Conservation (phyloP, 495 filamentous ascomycete species). For the Penicillium verhagenii region DNA sequence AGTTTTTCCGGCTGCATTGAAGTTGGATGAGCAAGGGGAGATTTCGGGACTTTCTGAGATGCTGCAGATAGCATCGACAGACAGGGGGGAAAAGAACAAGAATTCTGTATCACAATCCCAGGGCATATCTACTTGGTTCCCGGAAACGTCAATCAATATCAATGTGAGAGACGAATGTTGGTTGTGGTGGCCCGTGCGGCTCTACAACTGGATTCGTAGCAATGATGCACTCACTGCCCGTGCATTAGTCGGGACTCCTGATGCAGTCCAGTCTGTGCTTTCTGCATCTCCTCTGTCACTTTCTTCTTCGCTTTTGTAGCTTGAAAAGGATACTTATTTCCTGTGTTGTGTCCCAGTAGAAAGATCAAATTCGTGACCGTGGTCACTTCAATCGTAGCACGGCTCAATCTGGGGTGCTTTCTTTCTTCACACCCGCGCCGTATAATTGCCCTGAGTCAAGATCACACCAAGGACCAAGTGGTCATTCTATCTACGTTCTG, state of each 20-base stretch:
- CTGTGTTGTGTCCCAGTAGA: not conserved
- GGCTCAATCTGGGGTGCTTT: not conserved
- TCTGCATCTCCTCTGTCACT: not conserved
- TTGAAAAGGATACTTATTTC: not conserved
- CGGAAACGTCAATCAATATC: not conserved
- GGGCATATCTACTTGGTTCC: not conserved
- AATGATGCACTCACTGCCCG: not conserved
- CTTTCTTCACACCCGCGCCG: not conserved
- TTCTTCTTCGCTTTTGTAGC: not conserved
- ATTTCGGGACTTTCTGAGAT: not conserved
- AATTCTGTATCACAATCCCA: not conserved
- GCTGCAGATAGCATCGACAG: not conserved
- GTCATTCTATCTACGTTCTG: conserved; percentile 31
- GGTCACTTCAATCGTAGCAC: not conserved
- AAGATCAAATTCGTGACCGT: not conserved
- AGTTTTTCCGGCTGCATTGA: conserved; percentile 40
- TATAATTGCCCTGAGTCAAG: conserved; percentile 6
- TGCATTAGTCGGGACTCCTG: conserved; percentile 2
- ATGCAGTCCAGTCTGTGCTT: not conserved
- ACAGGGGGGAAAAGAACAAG: not conserved
- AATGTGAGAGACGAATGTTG: not conserved
- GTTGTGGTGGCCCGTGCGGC: conserved; percentile 12
- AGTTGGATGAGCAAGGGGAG: conserved; percentile 21
- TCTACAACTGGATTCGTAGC: conserved; percentile 25
- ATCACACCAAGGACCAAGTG: conserved; percentile 4